Conservation (phyloP, 2,329 filamentous ascomycete species). For the Dryadomyces quercivorus region DNA sequence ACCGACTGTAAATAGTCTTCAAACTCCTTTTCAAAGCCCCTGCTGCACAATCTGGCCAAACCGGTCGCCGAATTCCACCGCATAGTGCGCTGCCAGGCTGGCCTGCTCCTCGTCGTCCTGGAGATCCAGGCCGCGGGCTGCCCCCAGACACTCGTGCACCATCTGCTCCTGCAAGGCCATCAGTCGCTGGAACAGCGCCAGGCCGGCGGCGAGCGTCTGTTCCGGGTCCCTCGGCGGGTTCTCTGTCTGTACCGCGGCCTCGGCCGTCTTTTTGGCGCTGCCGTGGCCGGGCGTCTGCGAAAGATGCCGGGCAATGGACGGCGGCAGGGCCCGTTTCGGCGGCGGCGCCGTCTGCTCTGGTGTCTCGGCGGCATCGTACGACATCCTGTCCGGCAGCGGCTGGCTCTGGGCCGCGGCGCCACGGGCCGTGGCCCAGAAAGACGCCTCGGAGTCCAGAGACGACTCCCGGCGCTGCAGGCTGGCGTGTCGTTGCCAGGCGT, state of each 20-base stretch:
- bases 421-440: neutral
- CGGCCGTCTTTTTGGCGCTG: neutral
- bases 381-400: neutral
- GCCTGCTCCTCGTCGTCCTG: conserved; percentile 4
- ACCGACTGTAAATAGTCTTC: neutral
- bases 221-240: neutral
- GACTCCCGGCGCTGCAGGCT: neutral
- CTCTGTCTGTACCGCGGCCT: conserved; percentile 7
- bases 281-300: conserved; percentile 4
- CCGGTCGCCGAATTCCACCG: conserved; percentile 2
- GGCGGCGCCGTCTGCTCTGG: conserved; percentile 2
- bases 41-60: conserved; percentile 2
- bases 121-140: neutral
- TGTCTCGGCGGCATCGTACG: no score
- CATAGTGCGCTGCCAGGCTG: conserved; percentile 7
- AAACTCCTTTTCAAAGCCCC: neutral
- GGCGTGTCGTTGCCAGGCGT: neutral
- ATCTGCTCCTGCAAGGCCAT: conserved; percentile 1
- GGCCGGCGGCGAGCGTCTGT: neutral
- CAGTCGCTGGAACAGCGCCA: conserved; percentile 6
- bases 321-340: conserved; percentile 9
- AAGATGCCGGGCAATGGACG: conserved; percentile 5
- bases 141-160: conserved; percentile 7
- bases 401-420: neutral
- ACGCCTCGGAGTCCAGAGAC: neutral